Evolutionary conservation across 1,284 basidiomycete genomes (phyloP), one percentile per base, ranked within the genome.

Genomic region (Moniliophthora roreri): DNA sequence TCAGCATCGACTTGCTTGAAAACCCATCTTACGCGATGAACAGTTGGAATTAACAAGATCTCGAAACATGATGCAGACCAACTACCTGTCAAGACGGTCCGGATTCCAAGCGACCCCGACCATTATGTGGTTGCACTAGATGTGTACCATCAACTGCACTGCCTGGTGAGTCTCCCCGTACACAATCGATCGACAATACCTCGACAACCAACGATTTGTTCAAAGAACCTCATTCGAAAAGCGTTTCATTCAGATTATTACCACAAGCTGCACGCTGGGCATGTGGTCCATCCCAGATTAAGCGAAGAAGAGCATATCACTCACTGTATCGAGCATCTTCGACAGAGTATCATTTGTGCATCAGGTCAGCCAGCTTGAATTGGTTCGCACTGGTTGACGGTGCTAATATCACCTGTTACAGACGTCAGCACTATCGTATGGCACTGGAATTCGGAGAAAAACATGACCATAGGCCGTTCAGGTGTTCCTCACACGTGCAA

Each of bases 81-180:
- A 2, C 60, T 68, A 7, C 57, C 61, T 5, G 64, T 68, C 44
- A 53, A 60, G 24, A 69, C 66, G 0, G 52, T 53, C 28, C 56
- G 61, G 4, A 60, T 66, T 21, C 58, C 61, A 7, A 62, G 60
- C 8, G 62, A 68, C 36, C 54, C 59, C 13, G 62, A 61, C 1
- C 54, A 64, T 24, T 65, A 66, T 44, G 60, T 65, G 3, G 58
- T 59, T 4, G 51, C 59, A 5, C 53, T 69, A 4, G 66, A 68
- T 24, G 66, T 70, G 3, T 70, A 67, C 49, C 69, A 70, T 52
- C 62, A 69, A 45, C 52, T 69, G 9, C 68, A 69, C 47, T 70
- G 68, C 50, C 39, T 70, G 46, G 68, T 68, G 49, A 6, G 66
- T 58, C 13, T 40, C 4, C 20, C 24, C 18, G 37, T 23, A 39